Conservation (phyloP, 1,284 basidiomycete species). For the Rhodotorula sp. region DNA sequence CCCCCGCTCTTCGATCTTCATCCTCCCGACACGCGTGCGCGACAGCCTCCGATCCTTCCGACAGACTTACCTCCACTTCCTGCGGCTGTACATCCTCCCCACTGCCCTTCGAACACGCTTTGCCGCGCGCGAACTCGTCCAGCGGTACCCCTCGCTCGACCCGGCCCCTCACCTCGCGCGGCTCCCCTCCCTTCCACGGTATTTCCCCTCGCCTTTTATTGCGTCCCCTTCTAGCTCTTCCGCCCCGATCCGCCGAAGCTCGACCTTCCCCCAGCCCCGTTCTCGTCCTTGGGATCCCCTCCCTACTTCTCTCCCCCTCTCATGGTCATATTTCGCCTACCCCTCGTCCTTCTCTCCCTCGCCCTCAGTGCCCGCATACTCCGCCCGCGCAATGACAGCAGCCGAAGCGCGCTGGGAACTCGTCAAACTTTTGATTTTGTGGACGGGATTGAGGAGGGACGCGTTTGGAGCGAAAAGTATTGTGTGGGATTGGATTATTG, state of each 20-base stretch:
- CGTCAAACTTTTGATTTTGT: conserved; percentile 10
- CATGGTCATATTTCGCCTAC: conserved; percentile 2
- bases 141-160: conserved; percentile 11
- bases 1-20: background rate
- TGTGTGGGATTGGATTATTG: conserved; percentile 20
- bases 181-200: background rate
- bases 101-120: conserved; percentile 11
- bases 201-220: background rate
- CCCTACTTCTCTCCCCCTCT: background rate
- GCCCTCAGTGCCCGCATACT: background rate
- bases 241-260: background rate
- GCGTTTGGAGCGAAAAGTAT: conserved; percentile 22
- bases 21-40: background rate
- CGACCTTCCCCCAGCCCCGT: conserved; percentile 6
- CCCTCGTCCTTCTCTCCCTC: conserved; percentile 3
- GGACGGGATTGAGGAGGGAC: conserved; percentile 18
- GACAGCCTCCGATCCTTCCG: background rate
- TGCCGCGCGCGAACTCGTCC: background rate
- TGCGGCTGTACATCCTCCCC: conserved; percentile 27
- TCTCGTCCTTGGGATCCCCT: background rate
- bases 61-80: conserved; percentile 25
- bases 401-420: conserved; percentile 15
- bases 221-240: background rate
- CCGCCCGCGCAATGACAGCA: background rate
- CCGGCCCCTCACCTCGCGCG: background rate